A percentile compares a stretch with the other conserved stretches of the same genome.
These are phyloP conservation scores for Hypsizygus marmoreus DNA, from an alignment of 768 basidiomycete genomes.

Conservation along the genomic window DNA sequence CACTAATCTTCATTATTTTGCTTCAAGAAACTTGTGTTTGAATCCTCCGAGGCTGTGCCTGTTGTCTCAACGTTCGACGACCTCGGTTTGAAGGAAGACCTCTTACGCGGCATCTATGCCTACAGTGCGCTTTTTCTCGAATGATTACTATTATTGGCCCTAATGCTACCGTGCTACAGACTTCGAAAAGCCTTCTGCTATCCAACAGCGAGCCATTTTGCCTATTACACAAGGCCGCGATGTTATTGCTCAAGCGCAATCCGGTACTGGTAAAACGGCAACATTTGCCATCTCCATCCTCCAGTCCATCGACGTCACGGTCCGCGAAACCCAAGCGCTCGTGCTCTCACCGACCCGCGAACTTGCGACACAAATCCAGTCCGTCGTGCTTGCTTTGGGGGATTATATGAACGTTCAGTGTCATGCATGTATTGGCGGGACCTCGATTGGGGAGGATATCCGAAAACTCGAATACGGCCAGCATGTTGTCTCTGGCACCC, in stretches of 20 bases:
- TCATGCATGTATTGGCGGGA: slow-evolving; percentile 97
- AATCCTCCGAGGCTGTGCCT: slow-evolving; percentile 90
- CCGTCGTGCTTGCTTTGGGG: slow-evolving; percentile 91
- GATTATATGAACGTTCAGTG: slow-evolving; percentile 99
- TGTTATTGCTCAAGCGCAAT: slow-evolving; percentile 99
- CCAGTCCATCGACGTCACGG: slow-evolving; percentile 93
- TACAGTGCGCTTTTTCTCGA: slow-evolving; percentile 67
- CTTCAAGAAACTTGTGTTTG: slow-evolving; percentile 85
- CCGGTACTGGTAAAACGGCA: slow-evolving; percentile 99
- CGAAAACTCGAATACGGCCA: slow-evolving; percentile 96
- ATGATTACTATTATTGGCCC: neutral
- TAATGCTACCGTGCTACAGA: slow-evolving; percentile 37
- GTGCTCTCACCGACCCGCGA: slow-evolving; percentile 98
- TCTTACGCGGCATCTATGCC: slow-evolving; percentile 95
- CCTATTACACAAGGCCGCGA: slow-evolving; percentile 95
- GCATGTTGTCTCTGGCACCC: slow-evolving; percentile 96
- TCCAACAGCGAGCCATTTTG: slow-evolving; percentile 96
- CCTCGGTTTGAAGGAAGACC: slow-evolving; percentile 90
- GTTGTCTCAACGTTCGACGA: slow-evolving; percentile 90
- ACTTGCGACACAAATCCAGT: slow-evolving; percentile 98
- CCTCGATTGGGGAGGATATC: slow-evolving; percentile 96
- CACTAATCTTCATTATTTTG: slow-evolving; percentile 5
- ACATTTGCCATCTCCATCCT: slow-evolving; percentile 98
- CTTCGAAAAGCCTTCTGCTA: slow-evolving; percentile 98
- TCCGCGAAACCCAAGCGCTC: slow-evolving; percentile 94